Base-by-base conservation (phyloP, 495 filamentous ascomycete genomes). In the Halenospora varia region DNA sequence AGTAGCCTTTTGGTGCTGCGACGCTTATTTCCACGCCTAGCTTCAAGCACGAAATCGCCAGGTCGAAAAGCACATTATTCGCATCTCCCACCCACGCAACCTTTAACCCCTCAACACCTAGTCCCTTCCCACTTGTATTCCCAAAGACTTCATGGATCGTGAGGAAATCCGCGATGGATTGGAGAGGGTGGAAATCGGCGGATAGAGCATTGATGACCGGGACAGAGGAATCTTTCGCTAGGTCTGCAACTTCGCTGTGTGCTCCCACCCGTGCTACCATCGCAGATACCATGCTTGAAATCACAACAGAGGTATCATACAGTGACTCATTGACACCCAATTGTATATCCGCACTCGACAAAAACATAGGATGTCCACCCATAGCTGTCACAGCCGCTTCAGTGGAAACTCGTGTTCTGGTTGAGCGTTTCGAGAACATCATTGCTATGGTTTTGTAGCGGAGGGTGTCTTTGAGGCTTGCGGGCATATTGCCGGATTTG, bases 81-180 rank as follows among this genome's bases (percentile, higher is more conserved):
- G 92, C 88, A 66, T 98, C 94, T 44, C 94, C 94, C 20, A 98
- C 77, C 94, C 94, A 98, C 4, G 94, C 92, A 56, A 98, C 82
- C 70, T 93, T 95, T 59, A 94, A 69, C 2, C 89, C 88, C 61
- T 92, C 84, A 4, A 95, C 73, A 2, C 90, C 88, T 22, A 95
- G 75, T 46, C 3, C 73, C 53, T 19, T 71, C 51, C 25, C 66
- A 55, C 10, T 55, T 44, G 35, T 74, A 69, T 1, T 75, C 24
- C 69, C 53, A 65, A 90, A 88, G 6, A 81, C 75, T 68, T 97
- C 94, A 64, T 88, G 78, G 59, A 98, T 87, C 22, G 95, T 97
- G 51, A 96, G 78, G 69, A 91, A 93, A 70, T 98, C 94, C 59
- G 95, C 90, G 60, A 96, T 83, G 25, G 85, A 91, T 72, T 98